A percentile compares a stretch with the other conserved stretches of the same genome.
Conservation (phyloP, 2,329 filamentous ascomycete species). For the Chaetomiaceae sp. region DNA sequence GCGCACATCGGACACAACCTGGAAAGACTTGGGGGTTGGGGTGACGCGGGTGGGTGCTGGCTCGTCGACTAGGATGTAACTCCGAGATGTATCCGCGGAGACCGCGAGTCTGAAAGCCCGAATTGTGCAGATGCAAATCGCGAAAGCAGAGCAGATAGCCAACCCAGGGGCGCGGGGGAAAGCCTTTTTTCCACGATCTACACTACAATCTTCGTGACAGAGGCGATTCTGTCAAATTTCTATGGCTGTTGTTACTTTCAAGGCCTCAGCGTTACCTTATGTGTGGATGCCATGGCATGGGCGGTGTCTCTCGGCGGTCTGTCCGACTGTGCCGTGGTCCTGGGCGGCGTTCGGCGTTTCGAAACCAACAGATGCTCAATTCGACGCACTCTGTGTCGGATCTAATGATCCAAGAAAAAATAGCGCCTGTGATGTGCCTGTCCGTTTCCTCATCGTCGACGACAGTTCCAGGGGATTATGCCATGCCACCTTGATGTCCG, state of each 20-base stretch:
- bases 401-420: conserved; percentile 2
- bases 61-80: background rate
- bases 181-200: too few relatives aligned
- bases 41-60: background rate
- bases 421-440: background rate
- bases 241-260: background rate
- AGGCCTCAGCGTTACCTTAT: too few relatives aligned
- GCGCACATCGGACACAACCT: background rate
- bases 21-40: background rate
- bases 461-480: background rate
- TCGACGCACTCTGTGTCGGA: conserved; percentile 13
- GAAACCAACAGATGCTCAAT: conserved; percentile 16
- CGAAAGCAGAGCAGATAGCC: background rate
- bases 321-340: conserved; percentile 13
- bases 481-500: background rate
- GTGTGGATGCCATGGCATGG: too few relatives aligned
- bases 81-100: conserved; percentile 23
- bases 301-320: background rate
- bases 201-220: background rate
- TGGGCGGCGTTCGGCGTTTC: conserved; percentile 10
- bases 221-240: background rate
- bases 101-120: conserved; percentile 8
- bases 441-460: background rate
- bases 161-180: too few relatives aligned
- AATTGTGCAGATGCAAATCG: background rate